These are phyloP conservation scores for Aspergillus sclerotiicarbonarius DNA, from an alignment of 495 filamentous ascomycete species.

Conservation along the genomic window DNA sequence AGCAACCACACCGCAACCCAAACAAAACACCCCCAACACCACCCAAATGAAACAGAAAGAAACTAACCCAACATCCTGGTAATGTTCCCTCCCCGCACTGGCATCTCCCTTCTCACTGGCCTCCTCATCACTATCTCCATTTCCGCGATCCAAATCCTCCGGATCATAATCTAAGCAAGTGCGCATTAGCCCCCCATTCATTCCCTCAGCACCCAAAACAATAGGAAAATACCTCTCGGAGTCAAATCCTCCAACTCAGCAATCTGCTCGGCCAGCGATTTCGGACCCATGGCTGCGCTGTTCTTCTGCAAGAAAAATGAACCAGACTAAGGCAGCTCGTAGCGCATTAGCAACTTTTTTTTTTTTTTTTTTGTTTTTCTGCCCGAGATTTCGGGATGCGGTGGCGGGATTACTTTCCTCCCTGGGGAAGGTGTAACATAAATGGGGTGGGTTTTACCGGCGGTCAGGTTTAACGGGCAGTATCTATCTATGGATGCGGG, in stretches of 20 bases:
- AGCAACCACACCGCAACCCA: background rate
- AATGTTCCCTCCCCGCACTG: conserved; percentile 72
- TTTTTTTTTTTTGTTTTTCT: conserved; percentile 34
- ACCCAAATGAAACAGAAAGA: conserved; percentile 4
- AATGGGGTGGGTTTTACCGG: conserved; percentile 12
- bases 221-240: conserved; percentile 51
- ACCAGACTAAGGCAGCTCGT: background rate
- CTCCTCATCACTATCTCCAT: conserved; percentile 54
- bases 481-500: conserved; percentile 16
- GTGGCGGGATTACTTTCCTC: conserved; percentile 26
- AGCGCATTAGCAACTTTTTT: background rate
- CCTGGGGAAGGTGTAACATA: conserved; percentile 5
- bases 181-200: background rate
- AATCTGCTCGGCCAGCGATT: conserved; percentile 62
- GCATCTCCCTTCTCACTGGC: conserved; percentile 39
- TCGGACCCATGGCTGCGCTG: conserved; percentile 19
- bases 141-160: conserved; percentile 64
- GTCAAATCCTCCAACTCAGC: conserved; percentile 62
- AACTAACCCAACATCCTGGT: conserved; percentile 71
- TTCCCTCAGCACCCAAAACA: conserved; percentile 3
- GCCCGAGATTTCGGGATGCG: conserved; percentile 25
- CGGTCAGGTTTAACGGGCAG: conserved; percentile 31
- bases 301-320: background rate
- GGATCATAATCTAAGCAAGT: conserved; percentile 78
- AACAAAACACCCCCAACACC: background rate